Base-by-base conservation (phyloP, 179 eudicot species). In the Patellifolia procumbens region DNA sequence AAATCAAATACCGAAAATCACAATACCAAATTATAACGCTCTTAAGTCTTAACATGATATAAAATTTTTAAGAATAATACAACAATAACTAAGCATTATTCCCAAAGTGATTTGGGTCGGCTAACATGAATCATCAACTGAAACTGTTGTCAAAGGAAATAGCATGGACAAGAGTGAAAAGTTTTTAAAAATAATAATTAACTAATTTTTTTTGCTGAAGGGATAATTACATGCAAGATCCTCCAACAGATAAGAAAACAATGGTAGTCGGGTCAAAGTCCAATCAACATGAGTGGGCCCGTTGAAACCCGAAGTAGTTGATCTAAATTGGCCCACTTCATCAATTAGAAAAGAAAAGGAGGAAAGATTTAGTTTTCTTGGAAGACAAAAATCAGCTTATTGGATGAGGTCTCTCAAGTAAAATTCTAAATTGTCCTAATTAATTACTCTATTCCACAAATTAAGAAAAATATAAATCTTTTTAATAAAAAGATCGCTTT, bases 201-300 rank as follows among this genome's bases (percentile, higher is more conserved):
- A 42, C n/a, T n/a, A n/a, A n/a, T n/a, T n/a, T 42, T 61, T 32
- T 35, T 31, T 32, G 34, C 17, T 8, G 34, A 35, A 63, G 68
- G 15, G 8, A 35, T 7, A 32, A 22, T n/a, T 34, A 34, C 22
- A 9, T 62, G 67, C 9, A 11, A 4, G 7, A 9, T 39, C 2
- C 11, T 4, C 17, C 7, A 32, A 22, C 1, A 62, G 67, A 62
- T 62, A 65, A 66, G 34, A 28, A 68, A 20, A 17, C 7, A 46
- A 31, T 17, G 39, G 42, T 69, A 34, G 16, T n/a, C n/a, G 16
- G 35, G 56, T 68, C 74, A 76, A 55, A 76, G 58, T 56, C 68
- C 53, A 43, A 39, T 43, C 32, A 55, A 42, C 52, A 52, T 7
- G 28, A 35, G 79, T 76, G 74, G 79, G 67, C 58, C 74, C 68